A percentile compares a stretch with the other conserved stretches of the same genome.
phyloP scores from a whole-genome alignment of 2,329 filamentous ascomycete species.

The Aspergillus melleus region DNA sequence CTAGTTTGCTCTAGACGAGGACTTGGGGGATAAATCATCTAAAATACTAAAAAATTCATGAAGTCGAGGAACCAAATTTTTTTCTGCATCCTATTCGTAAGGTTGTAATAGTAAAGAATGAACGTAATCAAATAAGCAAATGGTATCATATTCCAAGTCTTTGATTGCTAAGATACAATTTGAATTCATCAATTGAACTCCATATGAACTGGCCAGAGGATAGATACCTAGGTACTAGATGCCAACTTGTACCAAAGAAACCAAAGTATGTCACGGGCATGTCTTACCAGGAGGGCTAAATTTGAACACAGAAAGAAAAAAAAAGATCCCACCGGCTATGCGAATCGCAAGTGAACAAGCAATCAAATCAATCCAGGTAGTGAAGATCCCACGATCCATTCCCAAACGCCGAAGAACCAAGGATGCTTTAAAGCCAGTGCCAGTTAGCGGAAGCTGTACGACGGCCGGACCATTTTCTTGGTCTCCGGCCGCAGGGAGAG shows the following conservation, averaged over 20 bases:
- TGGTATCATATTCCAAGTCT: background rate
- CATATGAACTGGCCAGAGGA: background rate
- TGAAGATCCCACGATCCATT: too few species aligned
- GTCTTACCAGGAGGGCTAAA: background rate
- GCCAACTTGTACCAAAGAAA: background rate
- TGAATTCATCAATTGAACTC: background rate
- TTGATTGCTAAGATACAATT: background rate
- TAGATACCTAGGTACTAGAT: background rate
- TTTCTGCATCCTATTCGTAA: too few species aligned
- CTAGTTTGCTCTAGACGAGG: background rate
- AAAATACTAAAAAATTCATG: background rate
- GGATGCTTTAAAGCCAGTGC: background rate
- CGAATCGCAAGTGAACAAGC: conserved; percentile 2
- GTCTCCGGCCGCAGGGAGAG: conserved; percentile 44
- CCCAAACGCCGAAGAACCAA: background rate
- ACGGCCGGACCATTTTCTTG: conserved; percentile 42
- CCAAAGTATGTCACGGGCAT: background rate
- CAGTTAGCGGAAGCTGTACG: conserved; percentile 43
- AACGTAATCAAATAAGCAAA: background rate
- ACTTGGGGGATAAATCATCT: background rate
- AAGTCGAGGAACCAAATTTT: background rate
- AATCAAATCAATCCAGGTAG: background rate
- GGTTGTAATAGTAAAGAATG: too few species aligned
- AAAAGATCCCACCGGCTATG: conserved; percentile 16
- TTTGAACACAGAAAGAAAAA: background rate